Evolutionary conservation across 306 rosid genomes (phyloP), one percentile per base, ranked within the genome.

Genomic region (Inga leiocalycina): DNA sequence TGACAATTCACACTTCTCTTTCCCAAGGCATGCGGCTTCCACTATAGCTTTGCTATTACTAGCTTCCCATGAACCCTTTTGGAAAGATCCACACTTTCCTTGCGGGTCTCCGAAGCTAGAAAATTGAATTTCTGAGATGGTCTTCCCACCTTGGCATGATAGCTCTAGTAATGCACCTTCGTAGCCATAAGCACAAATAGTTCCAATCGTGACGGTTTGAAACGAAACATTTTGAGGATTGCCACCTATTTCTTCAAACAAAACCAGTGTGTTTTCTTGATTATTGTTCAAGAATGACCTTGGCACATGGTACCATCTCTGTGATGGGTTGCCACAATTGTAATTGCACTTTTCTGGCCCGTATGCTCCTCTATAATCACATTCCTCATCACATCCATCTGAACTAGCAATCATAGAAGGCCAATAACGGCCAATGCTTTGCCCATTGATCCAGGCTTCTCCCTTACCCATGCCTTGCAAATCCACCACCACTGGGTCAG

Each of bases 101-200:
- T 51, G 35, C n/a, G 84, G 81, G 20, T 79, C 72, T 10, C 87
- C 84, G 12, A 37, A 84, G 59, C 87, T 84, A 2, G 80, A 56
- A 44, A 48, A 15, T 49, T 15, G 56, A 49, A 49, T 49, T 15
- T 49, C 7, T 15, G 56, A 49, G 20, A 49, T 49, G 56, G 19
- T 49, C 19, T 15, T 49, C 2, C 7, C 56, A 4, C 56, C 56
- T 49, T 49, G 56, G 19, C 19, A 49, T 14, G 56, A 49, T 49
- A 49, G 56, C 20, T 49, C 56, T 15, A 14, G 16, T 5, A 49
- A 7, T 49, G 56, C 61, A 54, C 61, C 61, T 54, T 54, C 24
- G 20, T 54, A 54, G 24, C 7, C 24, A 49, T 14, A 49, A 54
- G n/a, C 61, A 39, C 61, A 54, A 19, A 54, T 54, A 9, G 61